Evolutionary conservation across 176 grass and related monocot genomes (phyloP).

Genomic region (Eleusine coracana): DNA sequence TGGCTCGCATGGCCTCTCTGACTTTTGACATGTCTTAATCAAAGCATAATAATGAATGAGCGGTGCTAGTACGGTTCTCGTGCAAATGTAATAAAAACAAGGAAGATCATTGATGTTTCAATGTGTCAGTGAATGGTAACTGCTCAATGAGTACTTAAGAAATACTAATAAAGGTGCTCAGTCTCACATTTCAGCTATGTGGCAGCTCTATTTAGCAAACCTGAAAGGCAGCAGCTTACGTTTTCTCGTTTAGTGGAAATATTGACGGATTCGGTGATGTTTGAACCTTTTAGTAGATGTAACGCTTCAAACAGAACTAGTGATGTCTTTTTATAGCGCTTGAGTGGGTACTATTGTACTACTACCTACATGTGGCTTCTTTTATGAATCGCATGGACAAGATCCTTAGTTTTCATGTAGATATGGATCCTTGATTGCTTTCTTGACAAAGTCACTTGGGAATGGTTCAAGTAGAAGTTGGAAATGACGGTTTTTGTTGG

Average conservation of each 20-base stretch:
- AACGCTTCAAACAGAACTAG: background rate
- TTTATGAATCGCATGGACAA: background rate
- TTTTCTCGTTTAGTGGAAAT: background rate
- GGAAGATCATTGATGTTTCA: background rate
- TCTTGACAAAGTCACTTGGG: background rate
- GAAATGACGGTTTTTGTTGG: background rate
- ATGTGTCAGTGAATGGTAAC: background rate
- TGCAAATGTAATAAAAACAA: background rate
- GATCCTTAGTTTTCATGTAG: background rate
- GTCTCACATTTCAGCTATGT: background rate
- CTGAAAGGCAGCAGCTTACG: background rate
- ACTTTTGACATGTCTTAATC: background rate
- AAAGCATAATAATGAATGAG: background rate
- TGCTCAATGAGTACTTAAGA: background rate
- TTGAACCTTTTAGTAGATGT: background rate
- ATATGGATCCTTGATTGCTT: background rate
- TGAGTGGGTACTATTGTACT: background rate
- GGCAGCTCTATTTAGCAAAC: background rate
- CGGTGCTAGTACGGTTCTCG: background rate
- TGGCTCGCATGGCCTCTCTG: background rate
- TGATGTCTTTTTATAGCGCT: background rate
- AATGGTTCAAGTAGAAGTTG: background rate
- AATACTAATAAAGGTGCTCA: background rate
- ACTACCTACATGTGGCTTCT: background rate
- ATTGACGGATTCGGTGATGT: background rate